Evolutionary conservation across 2,329 filamentous ascomycete species (phyloP), one percentile per base, ranked within the genome.

Genomic region (Diplocarpon rosae): DNA sequence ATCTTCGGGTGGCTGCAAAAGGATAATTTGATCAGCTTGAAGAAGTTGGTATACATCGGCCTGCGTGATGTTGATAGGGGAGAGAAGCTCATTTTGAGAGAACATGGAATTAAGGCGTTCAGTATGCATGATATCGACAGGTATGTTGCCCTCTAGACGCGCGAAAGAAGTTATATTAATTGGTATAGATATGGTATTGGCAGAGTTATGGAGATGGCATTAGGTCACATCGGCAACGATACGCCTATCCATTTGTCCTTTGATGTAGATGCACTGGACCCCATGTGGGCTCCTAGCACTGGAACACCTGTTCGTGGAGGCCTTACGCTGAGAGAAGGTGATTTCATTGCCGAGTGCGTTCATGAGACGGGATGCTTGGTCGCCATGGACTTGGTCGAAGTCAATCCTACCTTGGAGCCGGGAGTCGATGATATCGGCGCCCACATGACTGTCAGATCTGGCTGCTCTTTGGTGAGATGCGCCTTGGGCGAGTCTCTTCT

Each of bases 91-190:
- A 85, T 95, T 49, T 69, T 98, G 52, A 75, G 82, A 46, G 86
- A 96, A 54, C 72, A 96, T 60, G 82, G 83, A 34, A 92, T 98
- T 70, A 90, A 86, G 71, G 90, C 90, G 3, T 98, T 96, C 61
- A 90, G 83, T 68, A 98, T 98, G 92, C 92, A 95, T 63, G 92
- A 98, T 62, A 84, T 98, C 64, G 92, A 98, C 66, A 75, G 78
- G 83, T 87, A 69, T 58, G 74, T 62, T 39, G 17, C 8, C 28
- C 14, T 16, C 7, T 7, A 24, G 20, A 24, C 20, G 20, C 20
- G 20, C 20, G 20, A 7, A 24, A 24, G 20, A 24, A 24, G 20
- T 24, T 24, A 24, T 24, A 7, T 7, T 24, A 24, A 24, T 24
- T 24, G 20, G 20, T 24, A 27, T 52, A 88, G 86, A 43, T 75